phyloP scores from a whole-genome alignment of 352 stramenopile genomes.

The Aphanomyces astaci region DNA sequence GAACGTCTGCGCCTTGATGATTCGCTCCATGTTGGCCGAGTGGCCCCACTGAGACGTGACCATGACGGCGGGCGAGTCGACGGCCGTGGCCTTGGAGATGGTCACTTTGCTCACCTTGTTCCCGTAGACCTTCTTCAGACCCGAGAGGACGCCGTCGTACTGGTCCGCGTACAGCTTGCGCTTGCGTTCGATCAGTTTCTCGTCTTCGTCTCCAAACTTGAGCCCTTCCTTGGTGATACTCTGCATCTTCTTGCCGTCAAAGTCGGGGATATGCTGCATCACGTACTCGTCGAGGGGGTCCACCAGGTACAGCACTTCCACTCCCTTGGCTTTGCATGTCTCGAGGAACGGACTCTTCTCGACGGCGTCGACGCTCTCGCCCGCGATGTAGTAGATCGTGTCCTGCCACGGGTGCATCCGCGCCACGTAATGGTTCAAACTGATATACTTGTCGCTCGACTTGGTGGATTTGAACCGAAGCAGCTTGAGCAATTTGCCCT shows the following conservation, averaged over 20 bases:
- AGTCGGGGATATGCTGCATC: constrained; percentile 90
- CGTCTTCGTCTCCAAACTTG: constrained; percentile 98
- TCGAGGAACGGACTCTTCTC: constrained; percentile 96
- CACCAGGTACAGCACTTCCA: constrained; percentile 98
- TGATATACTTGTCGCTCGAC: constrained; percentile 87
- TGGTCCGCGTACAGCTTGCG: constrained; percentile 95
- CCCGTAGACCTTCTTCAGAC: constrained; percentile 93
- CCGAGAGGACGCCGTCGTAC: constrained; percentile 94
- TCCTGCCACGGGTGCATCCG: constrained; percentile 99
- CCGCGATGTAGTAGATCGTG: constrained; percentile 98
- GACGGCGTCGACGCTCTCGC: constrained; percentile 87
- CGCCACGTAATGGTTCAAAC: constrained; percentile 94
- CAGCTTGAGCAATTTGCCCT: constrained; percentile 93
- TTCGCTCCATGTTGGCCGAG: constrained; percentile 99
- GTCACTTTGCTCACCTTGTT: constrained; percentile 92
- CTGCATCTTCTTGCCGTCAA: constrained; percentile 93
- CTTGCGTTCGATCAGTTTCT: constrained; percentile 89
- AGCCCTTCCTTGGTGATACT: constrained; percentile 97
- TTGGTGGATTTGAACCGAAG: constrained; percentile 96
- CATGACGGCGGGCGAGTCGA: constrained; percentile 92
- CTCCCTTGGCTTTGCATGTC: constrained; percentile 92
- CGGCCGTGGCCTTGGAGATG: constrained; percentile 91
- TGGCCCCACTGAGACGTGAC: constrained; percentile 95
- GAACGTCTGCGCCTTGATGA: constrained; percentile 98
- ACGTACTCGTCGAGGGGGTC: constrained; percentile 99